These are phyloP conservation scores for Rhododendron ovatum DNA, from an alignment of 148 eudicot species.

Conservation along the genomic window DNA sequence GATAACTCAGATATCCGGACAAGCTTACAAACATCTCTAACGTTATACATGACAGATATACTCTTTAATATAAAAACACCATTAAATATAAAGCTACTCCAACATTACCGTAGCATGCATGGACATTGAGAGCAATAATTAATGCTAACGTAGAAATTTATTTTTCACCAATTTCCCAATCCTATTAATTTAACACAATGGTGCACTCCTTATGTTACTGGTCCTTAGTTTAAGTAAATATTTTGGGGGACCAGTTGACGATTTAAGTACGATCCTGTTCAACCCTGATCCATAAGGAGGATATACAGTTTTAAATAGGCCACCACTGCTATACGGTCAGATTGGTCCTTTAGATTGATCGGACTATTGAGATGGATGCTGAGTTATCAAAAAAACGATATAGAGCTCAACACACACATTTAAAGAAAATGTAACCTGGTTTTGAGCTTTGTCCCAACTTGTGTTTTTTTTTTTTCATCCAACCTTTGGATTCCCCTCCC, in stretches of 20 bases:
- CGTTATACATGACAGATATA: too few relatives aligned
- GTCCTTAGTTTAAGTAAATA: not conserved
- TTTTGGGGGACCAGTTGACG: not conserved
- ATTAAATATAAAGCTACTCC: not conserved
- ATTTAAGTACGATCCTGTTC: too few relatives aligned
- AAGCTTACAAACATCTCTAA: too few relatives aligned
- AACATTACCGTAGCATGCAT: not conserved
- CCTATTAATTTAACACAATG: not conserved
- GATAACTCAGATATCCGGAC: too few relatives aligned
- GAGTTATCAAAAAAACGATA: not conserved
- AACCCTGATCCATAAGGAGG: not conserved
- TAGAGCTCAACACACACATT: not conserved
- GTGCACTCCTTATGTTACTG: not conserved
- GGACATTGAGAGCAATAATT: not conserved
- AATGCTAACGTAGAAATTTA: not conserved
- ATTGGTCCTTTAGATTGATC: not conserved
- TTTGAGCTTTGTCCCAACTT: too few relatives aligned
- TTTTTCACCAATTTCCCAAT: not conserved
- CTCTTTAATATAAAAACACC: too few relatives aligned
- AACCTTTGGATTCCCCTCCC: too few relatives aligned
- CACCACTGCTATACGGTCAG: not conserved
- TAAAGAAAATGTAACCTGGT: slow-evolving; percentile 2
- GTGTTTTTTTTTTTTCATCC: too few relatives aligned
- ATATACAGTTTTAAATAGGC: not conserved
- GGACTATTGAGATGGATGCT: not conserved